Base-by-base conservation (phyloP, 139 green algal species). In the Chlamydomonas sp. region DNA sequence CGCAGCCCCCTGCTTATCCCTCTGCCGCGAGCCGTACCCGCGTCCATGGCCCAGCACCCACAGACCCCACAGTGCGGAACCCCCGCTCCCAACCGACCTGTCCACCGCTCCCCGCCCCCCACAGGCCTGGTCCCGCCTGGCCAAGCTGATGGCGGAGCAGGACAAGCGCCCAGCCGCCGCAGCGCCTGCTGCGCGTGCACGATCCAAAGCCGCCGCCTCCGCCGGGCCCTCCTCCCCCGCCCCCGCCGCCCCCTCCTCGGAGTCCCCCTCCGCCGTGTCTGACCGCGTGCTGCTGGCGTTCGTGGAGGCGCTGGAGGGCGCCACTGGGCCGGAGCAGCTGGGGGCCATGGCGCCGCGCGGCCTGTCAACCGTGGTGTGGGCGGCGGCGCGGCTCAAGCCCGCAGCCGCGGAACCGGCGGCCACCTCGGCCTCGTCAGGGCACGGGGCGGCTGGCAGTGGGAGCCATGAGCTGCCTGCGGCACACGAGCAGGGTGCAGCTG, bases 301-400 rank as follows among this genome's bases (percentile, higher is more conserved):
- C 10, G 72, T 75, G 68, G 49, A 31, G 17, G 62, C 12, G 2
- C 73, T 87, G 62, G 62, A 87, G 83, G 73, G 12, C 7, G 62
- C 6, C 9, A 87, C 83, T 16, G 80, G 73, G 4, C 8, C 62
- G 20, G 31, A 80, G 61, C 62, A 59, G 73, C 83, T 87, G 4
- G 58, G 16, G 62, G 62, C 2, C 3, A 87, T 87, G 83, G 18
- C 67, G 63, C 59, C 83, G 15, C 83, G 83, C 49, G 83, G 83
- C 62, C 83, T 87, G 2, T 62, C 83, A 1, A 87, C 75, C 73
- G 14, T 87, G 61, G 63, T 87, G 6, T 87, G 83, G 83, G 83
- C 83, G 4, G 72, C 73, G 1, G 83, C 83, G 16, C 80, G 80
- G 62, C 83, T 87, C 4, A 80, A 75, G 68, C 80, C 80, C 14